Conservation (phyloP, 2,329 filamentous ascomycete genomes). For the Aspergillus quadrilineatus region DNA sequence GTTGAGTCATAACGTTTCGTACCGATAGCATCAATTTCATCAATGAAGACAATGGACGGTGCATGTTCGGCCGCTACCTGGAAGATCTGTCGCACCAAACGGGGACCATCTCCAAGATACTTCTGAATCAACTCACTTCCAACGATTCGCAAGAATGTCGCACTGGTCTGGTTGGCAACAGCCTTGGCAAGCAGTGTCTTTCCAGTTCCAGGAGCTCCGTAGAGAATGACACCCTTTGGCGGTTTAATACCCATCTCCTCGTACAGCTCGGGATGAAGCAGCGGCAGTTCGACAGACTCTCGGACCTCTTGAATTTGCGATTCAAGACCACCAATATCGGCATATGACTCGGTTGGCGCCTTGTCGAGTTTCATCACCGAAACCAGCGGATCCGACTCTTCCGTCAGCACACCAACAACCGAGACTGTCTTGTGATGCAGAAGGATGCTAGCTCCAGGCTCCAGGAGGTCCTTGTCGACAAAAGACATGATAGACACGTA, state of each 20-base stretch:
- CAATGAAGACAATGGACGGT: conserved; percentile 97
- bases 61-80: conserved; percentile 92
- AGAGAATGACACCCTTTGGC: conserved; percentile 98
- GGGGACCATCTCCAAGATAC: conserved; percentile 92
- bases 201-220: conserved; percentile 93
- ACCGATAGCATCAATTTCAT: conserved; percentile 98
- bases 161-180: conserved; percentile 97
- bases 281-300: conserved; percentile 91
- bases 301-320: conserved; percentile 95
- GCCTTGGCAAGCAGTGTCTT: conserved; percentile 96
- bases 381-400: conserved; percentile 91
- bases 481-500: conserved; percentile 99
- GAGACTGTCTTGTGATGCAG: conserved; percentile 97
- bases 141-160: conserved; percentile 95
- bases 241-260: conserved; percentile 99
- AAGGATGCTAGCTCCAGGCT: conserved; percentile 91
- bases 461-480: conserved; percentile 96
- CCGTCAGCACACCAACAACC: conserved; percentile 93
- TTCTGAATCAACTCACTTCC: conserved; percentile 98
- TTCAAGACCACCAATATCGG: conserved; percentile 96
- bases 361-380: conserved; percentile 99
- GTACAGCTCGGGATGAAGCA: conserved; percentile 94
- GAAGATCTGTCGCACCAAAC: conserved; percentile 89
- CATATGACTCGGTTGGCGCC: conserved; percentile 95
- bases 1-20: conserved; percentile 98